phyloP scores from a whole-genome alignment of 2,329 filamentous ascomycete genomes.

The Ophiostoma himal-ulmi region DNA sequence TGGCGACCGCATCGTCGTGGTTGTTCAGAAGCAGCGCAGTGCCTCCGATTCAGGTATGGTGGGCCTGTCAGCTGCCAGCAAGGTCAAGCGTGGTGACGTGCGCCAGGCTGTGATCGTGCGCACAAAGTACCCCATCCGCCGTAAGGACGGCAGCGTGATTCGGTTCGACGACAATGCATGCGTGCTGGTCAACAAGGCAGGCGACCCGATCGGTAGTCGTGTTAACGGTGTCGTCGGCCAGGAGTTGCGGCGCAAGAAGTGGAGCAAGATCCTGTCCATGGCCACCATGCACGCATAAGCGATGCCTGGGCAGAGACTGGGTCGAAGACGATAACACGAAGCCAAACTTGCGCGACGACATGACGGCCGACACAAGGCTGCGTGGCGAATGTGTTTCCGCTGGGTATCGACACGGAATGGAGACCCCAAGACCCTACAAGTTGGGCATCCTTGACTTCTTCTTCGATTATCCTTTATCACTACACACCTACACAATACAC shows the following conservation, averaged over 20 bases:
- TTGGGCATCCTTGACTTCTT: neutral
- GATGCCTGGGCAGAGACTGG: neutral
- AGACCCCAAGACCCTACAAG: neutral
- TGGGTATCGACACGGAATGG: too few relatives aligned
- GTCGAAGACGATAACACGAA: neutral
- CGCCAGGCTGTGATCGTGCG: slow-evolving; percentile 93
- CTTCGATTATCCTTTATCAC: neutral
- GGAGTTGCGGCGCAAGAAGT: slow-evolving; percentile 86
- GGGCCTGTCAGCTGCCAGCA: slow-evolving; percentile 70
- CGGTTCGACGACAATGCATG: slow-evolving; percentile 98
- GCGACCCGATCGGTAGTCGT: slow-evolving; percentile 88
- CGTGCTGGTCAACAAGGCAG: slow-evolving; percentile 92
- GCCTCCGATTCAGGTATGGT: slow-evolving; percentile 66
- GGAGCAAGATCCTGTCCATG: slow-evolving; percentile 97
- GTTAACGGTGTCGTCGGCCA: slow-evolving; percentile 87
- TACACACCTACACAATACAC: neutral
- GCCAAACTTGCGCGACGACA: neutral
- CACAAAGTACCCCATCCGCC: slow-evolving; percentile 78
- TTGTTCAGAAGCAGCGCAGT: slow-evolving; percentile 93
- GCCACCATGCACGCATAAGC: slow-evolving; percentile 62
- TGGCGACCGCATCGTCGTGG: slow-evolving; percentile 93
- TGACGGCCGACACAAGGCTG: neutral
- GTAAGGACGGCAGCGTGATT: slow-evolving; percentile 82
- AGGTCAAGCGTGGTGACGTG: slow-evolving; percentile 94
- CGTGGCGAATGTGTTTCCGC: too few relatives aligned